Evolutionary conservation across 2,329 filamentous ascomycete genomes (phyloP), one percentile per base, ranked within the genome.

Genomic region (Shiraia sp.): DNA sequence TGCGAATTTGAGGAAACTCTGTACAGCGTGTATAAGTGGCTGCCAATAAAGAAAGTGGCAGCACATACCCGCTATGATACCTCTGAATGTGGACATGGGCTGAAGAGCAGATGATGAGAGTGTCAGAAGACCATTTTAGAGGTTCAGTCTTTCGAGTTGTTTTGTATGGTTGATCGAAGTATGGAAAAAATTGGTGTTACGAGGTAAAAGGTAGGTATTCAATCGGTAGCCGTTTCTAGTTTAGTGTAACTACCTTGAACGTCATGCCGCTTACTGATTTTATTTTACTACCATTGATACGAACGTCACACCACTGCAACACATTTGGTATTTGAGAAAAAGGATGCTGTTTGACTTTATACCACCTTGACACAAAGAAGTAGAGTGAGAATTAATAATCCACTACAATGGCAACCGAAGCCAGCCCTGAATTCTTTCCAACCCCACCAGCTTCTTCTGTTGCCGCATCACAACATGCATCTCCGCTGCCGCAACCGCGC

Each of bases 1-100:
- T 85, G 57, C 85, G 76, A 45, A 95, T 90, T 28, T 84, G 80
- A 3, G 88, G 88, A 54, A 95, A 95, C 61, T 95, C 90, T 70
- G 38, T 14, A 8, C 15, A 7, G 16, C 33, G 36, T 34, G 32
- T 38, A 47, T 4, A 47, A 45, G 10, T 24, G 6, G 6, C n/a
- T 12, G 24, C 10, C 14, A 13, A 8, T 13, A 2, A 28, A 9
- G 10, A 23, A n/a, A 2, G 13, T 1, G 10, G 17, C 12, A 23
- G 16, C 15, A 28, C 33, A 26, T 32, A 61, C 56, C 55, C 17
- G 53, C 50, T 27, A 68, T 43, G 33, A 68, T 59, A 41, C 65
- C 64, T 49, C 57, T 63, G 53, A 68, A 68, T 10, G 66, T 68
- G 12, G 66, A 68, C 65, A 68, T 67, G 16, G 22, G 37, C 14